These are phyloP conservation scores for Paramecium tetraurelia DNA, from an alignment of 73 alveolate genomes.

Conservation along the genomic window DNA sequence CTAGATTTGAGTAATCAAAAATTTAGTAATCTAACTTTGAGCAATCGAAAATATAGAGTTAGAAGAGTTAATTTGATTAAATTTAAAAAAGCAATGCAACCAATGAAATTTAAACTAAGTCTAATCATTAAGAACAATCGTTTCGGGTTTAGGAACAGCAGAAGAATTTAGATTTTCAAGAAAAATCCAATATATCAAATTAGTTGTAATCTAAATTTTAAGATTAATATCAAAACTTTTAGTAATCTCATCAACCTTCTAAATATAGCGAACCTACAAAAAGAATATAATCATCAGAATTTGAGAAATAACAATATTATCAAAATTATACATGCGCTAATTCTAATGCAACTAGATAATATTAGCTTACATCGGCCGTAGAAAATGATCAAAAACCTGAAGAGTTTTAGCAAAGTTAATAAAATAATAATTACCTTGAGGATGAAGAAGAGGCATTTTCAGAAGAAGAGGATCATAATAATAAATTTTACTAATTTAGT, in stretches of 20 bases:
- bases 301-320: not conserved
- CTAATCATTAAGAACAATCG: not conserved
- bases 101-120: not conserved
- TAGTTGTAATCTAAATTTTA: not conserved
- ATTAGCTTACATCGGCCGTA: not conserved
- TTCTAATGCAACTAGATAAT: not conserved
- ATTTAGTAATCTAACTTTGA: not conserved
- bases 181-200: not conserved
- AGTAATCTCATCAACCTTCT: not conserved
- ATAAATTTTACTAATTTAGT: constrained; percentile 8
- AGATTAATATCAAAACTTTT: not conserved
- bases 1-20: not conserved
- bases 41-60: not conserved
- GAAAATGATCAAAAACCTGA: not conserved
- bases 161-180: not conserved
- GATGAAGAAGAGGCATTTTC: not conserved
- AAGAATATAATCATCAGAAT: not conserved
- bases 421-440: not conserved
- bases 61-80: not conserved
- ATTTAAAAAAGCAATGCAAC: not conserved
- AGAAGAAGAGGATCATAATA: constrained; percentile 14
- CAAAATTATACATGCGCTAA: not conserved
- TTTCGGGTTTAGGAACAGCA: not conserved
- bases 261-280: not conserved
- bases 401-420: not conserved